phyloP scores from a whole-genome alignment of 2,329 filamentous ascomycete species.

The Ophiobolus disseminans region DNA sequence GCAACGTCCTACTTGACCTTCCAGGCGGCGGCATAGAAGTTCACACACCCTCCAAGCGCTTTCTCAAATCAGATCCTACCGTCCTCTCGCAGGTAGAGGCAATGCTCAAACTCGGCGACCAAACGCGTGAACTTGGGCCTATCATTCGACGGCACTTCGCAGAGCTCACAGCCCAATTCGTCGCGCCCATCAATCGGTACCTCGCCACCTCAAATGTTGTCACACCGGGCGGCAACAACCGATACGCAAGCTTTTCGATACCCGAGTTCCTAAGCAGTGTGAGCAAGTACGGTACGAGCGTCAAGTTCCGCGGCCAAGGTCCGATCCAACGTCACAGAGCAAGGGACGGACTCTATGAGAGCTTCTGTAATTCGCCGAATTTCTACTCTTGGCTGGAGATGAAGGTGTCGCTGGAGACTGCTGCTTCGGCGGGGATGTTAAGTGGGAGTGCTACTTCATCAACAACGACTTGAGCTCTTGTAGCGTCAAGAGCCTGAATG shows the following conservation, averaged over 20 bases:
- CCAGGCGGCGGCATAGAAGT: slow-evolving; percentile 51
- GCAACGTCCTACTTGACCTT: slow-evolving; percentile 47
- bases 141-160: slow-evolving; percentile 52
- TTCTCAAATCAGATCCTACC: slow-evolving; percentile 47
- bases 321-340: slow-evolving; percentile 48
- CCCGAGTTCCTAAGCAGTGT: slow-evolving; percentile 48
- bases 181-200: slow-evolving; percentile 51
- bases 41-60: slow-evolving; percentile 45
- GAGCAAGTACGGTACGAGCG: slow-evolving; percentile 48
- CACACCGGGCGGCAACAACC: slow-evolving; percentile 45
- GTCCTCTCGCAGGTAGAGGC: slow-evolving; percentile 45
- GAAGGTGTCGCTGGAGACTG: no score
- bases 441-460: no score
- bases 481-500: no score
- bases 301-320: slow-evolving; percentile 48
- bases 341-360: slow-evolving; percentile 47
- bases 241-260: slow-evolving; percentile 50
- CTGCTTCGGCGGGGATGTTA: no score
- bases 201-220: slow-evolving; percentile 46
- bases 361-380: slow-evolving; percentile 48
- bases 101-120: slow-evolving; percentile 39
- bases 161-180: slow-evolving; percentile 50
- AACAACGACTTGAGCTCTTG: no score
- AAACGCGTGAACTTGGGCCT: slow-evolving; percentile 44
- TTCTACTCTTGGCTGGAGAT: slow-evolving; percentile 54